Evolutionary conservation across 139 green algal species (phyloP).

Genomic region (Tetratostichococcus sp.): DNA sequence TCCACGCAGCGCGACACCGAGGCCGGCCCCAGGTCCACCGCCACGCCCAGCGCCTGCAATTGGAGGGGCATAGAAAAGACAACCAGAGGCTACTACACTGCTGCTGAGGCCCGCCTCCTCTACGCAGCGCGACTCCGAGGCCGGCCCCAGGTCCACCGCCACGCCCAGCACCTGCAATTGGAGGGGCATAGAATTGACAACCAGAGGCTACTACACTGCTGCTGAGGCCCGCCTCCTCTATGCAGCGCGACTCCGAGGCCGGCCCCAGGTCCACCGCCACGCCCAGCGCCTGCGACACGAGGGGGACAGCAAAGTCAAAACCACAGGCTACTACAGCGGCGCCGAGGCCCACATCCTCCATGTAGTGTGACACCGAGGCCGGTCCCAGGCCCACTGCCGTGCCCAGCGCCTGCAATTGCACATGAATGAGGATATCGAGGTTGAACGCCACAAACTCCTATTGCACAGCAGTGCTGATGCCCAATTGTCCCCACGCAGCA

Average conservation of each 20-base stretch:
- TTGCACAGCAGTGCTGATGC: constrained; percentile 82
- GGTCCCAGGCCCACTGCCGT: constrained; percentile 90
- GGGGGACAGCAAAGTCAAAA: too few species aligned
- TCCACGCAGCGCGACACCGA: constrained; percentile 74
- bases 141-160: constrained; percentile 83
- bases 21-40: constrained; percentile 86
- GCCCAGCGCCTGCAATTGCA: constrained; percentile 76
- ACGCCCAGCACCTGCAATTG: constrained; percentile 84
- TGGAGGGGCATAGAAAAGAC: background rate
- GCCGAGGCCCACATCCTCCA: constrained; percentile 80
- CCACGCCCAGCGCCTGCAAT: constrained; percentile 84
- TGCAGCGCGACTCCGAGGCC: constrained; percentile 63
- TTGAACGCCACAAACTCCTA: too few species aligned
- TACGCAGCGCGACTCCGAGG: constrained; percentile 72
- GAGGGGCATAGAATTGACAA: too few species aligned
- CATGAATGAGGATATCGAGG: too few species aligned
- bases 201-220: constrained; percentile 57
- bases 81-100: constrained; percentile 27
- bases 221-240: constrained; percentile 79
- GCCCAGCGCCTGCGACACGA: constrained; percentile 86
- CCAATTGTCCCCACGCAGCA: constrained; percentile 76
- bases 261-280: constrained; percentile 89
- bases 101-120: constrained; percentile 84
- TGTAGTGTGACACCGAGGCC: constrained; percentile 64
- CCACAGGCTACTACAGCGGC: too few species aligned